phyloP scores from a whole-genome alignment of 2,329 filamentous ascomycete species.

The Dothideomycetes sp. region DNA sequence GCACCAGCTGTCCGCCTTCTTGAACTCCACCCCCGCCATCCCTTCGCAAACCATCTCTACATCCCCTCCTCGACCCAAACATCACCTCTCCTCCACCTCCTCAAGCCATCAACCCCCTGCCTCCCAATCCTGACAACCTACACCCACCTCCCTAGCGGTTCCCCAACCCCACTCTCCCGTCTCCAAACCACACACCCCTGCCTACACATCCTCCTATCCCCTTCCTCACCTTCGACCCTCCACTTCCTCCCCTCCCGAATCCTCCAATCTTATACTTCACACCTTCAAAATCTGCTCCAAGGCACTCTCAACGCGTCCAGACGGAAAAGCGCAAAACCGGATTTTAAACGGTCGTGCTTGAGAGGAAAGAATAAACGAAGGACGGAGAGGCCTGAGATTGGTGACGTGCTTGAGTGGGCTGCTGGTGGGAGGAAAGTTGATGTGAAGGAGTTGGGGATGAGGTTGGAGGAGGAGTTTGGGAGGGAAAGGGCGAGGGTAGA shows the following conservation, averaged over 20 bases:
- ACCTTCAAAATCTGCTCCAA: neutral
- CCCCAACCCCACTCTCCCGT: neutral
- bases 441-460: neutral
- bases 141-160: neutral
- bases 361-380: neutral
- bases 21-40: constrained; percentile 1
- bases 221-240: neutral
- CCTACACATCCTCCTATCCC: neutral
- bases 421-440: neutral
- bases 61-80: constrained; percentile 1
- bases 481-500: neutral
- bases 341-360: neutral
- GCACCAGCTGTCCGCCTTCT: neutral
- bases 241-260: neutral
- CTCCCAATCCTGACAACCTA: neutral
- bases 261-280: neutral
- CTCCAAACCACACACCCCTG: neutral
- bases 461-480: neutral
- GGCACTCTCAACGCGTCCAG: neutral
- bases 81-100: constrained; percentile 1
- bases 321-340: neutral
- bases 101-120: neutral
- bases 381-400: neutral
- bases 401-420: neutral
- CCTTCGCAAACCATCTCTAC: constrained; percentile 9